phyloP scores from a whole-genome alignment of 495 filamentous ascomycete genomes.

The Penicillium parvum region DNA sequence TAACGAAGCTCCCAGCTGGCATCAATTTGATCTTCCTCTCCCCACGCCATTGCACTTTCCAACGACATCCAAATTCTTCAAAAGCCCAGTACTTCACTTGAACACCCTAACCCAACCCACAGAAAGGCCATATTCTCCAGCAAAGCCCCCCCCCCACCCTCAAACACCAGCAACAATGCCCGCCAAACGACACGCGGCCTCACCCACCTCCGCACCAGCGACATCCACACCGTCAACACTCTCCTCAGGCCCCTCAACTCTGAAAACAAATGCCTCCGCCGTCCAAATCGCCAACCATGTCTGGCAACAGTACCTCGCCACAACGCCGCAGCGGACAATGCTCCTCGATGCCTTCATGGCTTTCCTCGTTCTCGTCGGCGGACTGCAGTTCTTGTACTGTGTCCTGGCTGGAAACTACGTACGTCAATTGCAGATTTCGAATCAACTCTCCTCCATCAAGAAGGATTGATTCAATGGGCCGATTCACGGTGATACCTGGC shows the following conservation, averaged over 20 bases:
- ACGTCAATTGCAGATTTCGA: conserved; percentile 23
- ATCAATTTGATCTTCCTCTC: conserved; percentile 22
- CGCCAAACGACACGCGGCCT: conserved; percentile 45
- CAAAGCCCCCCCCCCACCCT: conserved; percentile 3
- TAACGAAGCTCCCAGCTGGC: conserved; percentile 34
- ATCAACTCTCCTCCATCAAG: background rate
- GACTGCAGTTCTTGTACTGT: conserved; percentile 90
- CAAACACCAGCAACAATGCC: conserved; percentile 36
- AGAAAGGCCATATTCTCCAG: background rate
- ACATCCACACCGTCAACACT: conserved; percentile 33
- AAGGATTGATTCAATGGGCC: background rate
- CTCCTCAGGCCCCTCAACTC: conserved; percentile 41
- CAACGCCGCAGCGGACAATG: conserved; percentile 85
- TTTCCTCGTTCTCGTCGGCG: conserved; percentile 82
- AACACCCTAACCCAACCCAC: conserved; percentile 1
- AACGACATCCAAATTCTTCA: conserved; percentile 1
- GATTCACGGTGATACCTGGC: too few relatives aligned
- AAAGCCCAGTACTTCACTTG: conserved; percentile 7
- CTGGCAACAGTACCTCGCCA: conserved; percentile 68
- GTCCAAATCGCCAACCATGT: conserved; percentile 53
- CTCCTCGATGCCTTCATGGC: conserved; percentile 89
- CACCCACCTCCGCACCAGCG: conserved; percentile 32
- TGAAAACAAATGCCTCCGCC: conserved; percentile 43
- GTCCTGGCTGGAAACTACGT: conserved; percentile 93
- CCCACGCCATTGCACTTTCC: conserved; percentile 18